Base-by-base conservation (phyloP, 2,329 filamentous ascomycete genomes). In the Pseudogymnoascus pannorum region DNA sequence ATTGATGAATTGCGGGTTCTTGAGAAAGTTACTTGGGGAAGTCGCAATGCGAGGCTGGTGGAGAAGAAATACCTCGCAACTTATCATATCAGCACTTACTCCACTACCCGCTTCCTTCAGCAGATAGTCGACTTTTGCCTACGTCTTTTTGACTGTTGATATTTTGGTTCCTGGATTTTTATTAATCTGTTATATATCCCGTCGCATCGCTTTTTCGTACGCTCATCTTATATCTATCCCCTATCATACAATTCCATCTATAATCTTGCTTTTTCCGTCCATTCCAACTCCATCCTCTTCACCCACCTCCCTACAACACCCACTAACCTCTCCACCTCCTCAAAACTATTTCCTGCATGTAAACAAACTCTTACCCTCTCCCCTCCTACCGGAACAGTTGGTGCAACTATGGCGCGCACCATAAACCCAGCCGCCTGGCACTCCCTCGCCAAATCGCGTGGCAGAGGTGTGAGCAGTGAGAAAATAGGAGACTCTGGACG, bases 301-400 rank as follows among this genome's bases (percentile, higher is more conserved):
- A 70, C 24, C 70, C 70, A 72, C 14, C 44, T 40, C 18, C 57
- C 61, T 9, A 72, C 66, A 20, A 60, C 63, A 5, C 14, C 58
- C 3, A 70, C 67, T 20, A 89, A 69, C 0, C 75, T 77, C 4
- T 85, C 77, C 0, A 89, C 76, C 62, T 90, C 78, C 4, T 75
- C 73, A 5, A 74, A 63, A 0, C 82, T 86, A 64, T 90, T 91
- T 0, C 81, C 83, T 0, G 86, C 84, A 72, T 91, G 87, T 2
- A 91, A 70, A 70, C 87, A 89, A 0, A 91, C 76, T 7, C 87
- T 75, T 0, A 90, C 81, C 9, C 87, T 76, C 69, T 89, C 85
- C 4, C 76, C 81, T 0, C 87, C 86, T 1, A 70, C 72, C 0
- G 86, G 85, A 1, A 91, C 86, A 0, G 87, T 90, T 0, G 87